These are phyloP conservation scores for Boechera stricta DNA, from an alignment of 345 rosid genomes.

Conservation along the genomic window DNA sequence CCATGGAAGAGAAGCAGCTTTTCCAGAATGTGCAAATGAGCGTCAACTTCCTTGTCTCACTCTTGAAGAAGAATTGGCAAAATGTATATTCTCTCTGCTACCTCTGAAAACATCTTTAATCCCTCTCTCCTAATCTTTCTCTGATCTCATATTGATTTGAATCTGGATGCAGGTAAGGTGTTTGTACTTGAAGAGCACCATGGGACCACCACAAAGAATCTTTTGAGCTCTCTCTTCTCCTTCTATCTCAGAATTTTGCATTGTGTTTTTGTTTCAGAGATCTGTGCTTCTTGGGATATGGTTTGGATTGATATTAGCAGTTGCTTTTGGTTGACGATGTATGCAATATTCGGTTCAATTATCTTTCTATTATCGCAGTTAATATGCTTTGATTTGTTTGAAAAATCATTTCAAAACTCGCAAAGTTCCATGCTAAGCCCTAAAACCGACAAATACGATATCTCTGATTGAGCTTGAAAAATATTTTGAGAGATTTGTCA, in stretches of 20 bases:
- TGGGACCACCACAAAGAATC: slow-evolving; percentile 67
- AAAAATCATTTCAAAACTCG: neutral
- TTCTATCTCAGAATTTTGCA: neutral
- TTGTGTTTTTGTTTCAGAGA: slow-evolving; percentile 31
- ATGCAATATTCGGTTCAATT: neutral
- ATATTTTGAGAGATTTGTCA: too few species aligned
- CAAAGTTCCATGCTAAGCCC: too few species aligned
- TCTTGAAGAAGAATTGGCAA: slow-evolving; percentile 77
- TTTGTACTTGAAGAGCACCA: slow-evolving; percentile 66
- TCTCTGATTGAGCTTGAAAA: too few species aligned
- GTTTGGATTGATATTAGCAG: slow-evolving; percentile 37
- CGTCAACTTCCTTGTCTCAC: slow-evolving; percentile 70
- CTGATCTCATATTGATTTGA: neutral
- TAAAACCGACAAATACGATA: too few species aligned
- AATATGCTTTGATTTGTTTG: neutral
- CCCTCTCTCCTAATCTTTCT: neutral
- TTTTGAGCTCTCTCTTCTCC: slow-evolving; percentile 35
- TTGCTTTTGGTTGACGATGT: slow-evolving; percentile 35
- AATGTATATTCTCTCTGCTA: slow-evolving; percentile 46
- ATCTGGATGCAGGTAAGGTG: slow-evolving; percentile 57
- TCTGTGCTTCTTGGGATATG: slow-evolving; percentile 27
- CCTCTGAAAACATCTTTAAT: neutral
- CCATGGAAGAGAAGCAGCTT: slow-evolving; percentile 76
- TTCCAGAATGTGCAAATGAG: slow-evolving; percentile 77
- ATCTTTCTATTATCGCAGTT: slow-evolving; percentile 7